phyloP scores from a whole-genome alignment of 495 filamentous ascomycete genomes.

The Neurospora cerealis region DNA sequence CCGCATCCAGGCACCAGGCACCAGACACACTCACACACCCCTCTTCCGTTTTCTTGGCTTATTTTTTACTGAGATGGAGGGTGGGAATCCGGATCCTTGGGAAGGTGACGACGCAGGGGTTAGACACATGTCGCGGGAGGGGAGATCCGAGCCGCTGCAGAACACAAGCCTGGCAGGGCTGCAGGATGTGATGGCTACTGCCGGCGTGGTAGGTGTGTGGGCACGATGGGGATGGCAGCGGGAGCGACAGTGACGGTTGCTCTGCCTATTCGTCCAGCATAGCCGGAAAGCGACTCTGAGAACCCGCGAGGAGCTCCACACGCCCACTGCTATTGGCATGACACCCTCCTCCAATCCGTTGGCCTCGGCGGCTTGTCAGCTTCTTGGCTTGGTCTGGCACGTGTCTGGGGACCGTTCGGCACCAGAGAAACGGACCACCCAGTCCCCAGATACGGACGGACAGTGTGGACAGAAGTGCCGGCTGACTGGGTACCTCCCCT shows the following conservation, averaged over 20 bases:
- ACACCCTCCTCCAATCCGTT: not conserved
- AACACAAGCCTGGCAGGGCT: slow-evolving; percentile 11
- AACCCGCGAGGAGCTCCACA: not conserved
- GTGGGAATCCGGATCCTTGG: not conserved
- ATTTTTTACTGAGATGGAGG: not conserved
- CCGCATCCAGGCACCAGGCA: not conserved
- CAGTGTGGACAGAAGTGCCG: not conserved
- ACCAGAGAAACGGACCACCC: not conserved
- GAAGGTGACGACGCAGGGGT: not conserved
- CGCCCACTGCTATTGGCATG: not conserved
- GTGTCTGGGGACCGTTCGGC: not conserved
- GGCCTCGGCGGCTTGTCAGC: not conserved
- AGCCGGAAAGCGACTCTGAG: not conserved
- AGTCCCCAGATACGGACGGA: not conserved
- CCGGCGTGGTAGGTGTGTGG: slow-evolving; percentile 8
- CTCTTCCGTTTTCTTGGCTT: not conserved
- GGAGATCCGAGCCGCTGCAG: not conserved
- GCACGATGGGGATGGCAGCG: not conserved
- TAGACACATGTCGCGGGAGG: not conserved
- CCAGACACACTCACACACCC: not conserved
- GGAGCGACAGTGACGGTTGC: not conserved
- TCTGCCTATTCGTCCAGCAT: not conserved
- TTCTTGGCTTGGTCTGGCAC: not conserved
- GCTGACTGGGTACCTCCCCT: not conserved
- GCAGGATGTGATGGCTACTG: slow-evolving; percentile 12